A percentile compares a stretch with the other conserved stretches of the same genome.
These are phyloP conservation scores for Ensete ventricosum DNA, from an alignment of 176 grass and related monocot species.

Conservation along the genomic window DNA sequence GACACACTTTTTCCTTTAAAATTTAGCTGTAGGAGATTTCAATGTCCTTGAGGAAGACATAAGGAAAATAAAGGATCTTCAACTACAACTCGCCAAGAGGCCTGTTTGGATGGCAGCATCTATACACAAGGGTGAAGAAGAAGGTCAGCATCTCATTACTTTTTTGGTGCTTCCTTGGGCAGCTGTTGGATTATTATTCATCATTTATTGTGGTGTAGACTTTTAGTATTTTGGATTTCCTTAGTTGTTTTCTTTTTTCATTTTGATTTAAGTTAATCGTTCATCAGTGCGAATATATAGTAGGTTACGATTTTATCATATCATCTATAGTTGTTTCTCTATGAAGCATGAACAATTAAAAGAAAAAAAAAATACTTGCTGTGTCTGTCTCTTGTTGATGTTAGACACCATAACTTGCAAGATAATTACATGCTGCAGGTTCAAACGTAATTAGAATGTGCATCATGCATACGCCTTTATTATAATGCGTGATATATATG, in stretches of 20 bases:
- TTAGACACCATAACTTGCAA: too few relatives aligned
- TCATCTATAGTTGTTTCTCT: neutral
- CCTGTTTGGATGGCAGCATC: slow-evolving; percentile 80
- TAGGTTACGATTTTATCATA: too few relatives aligned
- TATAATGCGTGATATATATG: too few relatives aligned
- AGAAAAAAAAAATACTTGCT: too few relatives aligned
- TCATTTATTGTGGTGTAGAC: neutral
- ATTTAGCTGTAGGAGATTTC: slow-evolving; percentile 58
- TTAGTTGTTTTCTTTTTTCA: neutral
- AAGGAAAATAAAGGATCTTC: slow-evolving; percentile 47
- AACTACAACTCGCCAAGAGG: slow-evolving; percentile 38
- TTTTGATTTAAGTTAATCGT: neutral
- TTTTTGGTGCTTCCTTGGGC: neutral
- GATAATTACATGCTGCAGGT: too few relatives aligned
- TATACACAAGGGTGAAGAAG: slow-evolving; percentile 79
- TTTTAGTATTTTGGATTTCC: neutral
- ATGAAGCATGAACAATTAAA: neutral
- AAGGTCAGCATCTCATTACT: slow-evolving; percentile 29
- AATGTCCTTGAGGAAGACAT: slow-evolving; percentile 34
- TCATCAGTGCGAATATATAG: neutral
- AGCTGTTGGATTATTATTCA: neutral
- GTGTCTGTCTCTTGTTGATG: too few relatives aligned
- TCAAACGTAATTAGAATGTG: too few relatives aligned
- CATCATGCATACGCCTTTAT: too few relatives aligned
- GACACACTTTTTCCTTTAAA: neutral